Evolutionary conservation across 306 rosid genomes (phyloP).

Genomic region (Dicorynia guianensis): DNA sequence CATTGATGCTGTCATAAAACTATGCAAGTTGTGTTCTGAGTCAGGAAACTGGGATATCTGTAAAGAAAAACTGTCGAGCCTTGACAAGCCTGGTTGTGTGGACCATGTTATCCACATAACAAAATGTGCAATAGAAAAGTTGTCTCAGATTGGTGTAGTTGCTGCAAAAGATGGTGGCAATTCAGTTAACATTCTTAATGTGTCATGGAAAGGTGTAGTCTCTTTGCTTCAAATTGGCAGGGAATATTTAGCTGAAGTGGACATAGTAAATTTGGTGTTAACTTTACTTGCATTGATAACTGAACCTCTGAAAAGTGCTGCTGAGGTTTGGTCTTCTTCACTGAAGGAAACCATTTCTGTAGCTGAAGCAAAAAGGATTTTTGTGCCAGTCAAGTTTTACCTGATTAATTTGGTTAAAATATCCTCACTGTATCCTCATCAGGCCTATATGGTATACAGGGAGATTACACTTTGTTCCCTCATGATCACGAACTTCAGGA

Average conservation of each 20-base stretch:
- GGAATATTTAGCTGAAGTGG: constrained; percentile 52
- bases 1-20: constrained; percentile 67
- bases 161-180: constrained; percentile 91
- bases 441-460: constrained; percentile 63
- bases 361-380: constrained; percentile 76
- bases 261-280: constrained; percentile 59
- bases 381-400: constrained; percentile 90
- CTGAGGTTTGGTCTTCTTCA: constrained; percentile 72
- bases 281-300: constrained; percentile 65
- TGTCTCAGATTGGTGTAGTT: constrained; percentile 74
- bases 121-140: constrained; percentile 63
- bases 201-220: constrained; percentile 94
- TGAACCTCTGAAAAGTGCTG: constrained; percentile 73
- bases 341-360: constrained; percentile 63
- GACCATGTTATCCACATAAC: constrained; percentile 63
- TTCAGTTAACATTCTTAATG: constrained; percentile 77
- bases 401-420: constrained; percentile 81
- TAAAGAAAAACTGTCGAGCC: constrained; percentile 49
- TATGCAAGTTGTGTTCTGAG: constrained; percentile 64
- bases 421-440: constrained; percentile 75
- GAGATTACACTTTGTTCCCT: constrained; percentile 69
- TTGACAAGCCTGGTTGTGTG: constrained; percentile 45
- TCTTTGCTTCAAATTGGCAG: constrained; percentile 83
- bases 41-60: constrained; percentile 51
- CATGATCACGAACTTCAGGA: constrained; percentile 67